Base-by-base conservation (phyloP, 164 flowering plant genomes). In the Euptelea pleiosperma region DNA sequence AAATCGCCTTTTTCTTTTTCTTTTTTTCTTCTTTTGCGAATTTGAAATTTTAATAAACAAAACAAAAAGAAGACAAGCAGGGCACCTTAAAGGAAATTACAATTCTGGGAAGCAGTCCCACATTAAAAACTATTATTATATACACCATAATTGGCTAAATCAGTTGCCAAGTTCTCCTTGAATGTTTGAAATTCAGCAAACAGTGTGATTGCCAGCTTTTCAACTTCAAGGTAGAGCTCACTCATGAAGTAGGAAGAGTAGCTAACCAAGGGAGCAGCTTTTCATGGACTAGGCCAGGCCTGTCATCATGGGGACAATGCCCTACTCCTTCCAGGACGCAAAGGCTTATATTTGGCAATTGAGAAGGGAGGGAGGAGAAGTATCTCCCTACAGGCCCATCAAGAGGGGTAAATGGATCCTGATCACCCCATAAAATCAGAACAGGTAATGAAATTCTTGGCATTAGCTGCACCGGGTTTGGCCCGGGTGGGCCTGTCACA, bases 271-370 rank as follows among this genome's bases (percentile, higher is more conserved):
- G 98, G 43, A 92, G 85, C 62, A 92, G 58, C 64, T 77, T 81
- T 56, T 74, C 82, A 56, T 89, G 98, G 50, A 92, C 96, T 28
- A 86, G 63, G 1, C 80, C 87, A 53, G 98, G 96, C 66, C 84
- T 80, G 69, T 92, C 98, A 70, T 92, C 98, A 66, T 89, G 98
- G 22, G 96, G 98, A 55, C 96, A 89, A 52, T 92, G 96, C 40
- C 98, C 98, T 15, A 86, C 96, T 10, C 90, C 93, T 72, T 83
- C 75, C 54, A 92, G 58, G 8, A 89, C 66, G 50, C 14, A 70
- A 26, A 92, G 82, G 61, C 62, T 75, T 10, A 92, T 56, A 64
- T 86, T 82, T 37, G 88, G 61, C 35, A 60, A 52, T 35, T 57
- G 66, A 52, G 84, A 67, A 36, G 96, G 87, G 3, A 89, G 67